These are phyloP conservation scores for Ustilago nuda DNA, from an alignment of 1,284 basidiomycete species.

Conservation along the genomic window DNA sequence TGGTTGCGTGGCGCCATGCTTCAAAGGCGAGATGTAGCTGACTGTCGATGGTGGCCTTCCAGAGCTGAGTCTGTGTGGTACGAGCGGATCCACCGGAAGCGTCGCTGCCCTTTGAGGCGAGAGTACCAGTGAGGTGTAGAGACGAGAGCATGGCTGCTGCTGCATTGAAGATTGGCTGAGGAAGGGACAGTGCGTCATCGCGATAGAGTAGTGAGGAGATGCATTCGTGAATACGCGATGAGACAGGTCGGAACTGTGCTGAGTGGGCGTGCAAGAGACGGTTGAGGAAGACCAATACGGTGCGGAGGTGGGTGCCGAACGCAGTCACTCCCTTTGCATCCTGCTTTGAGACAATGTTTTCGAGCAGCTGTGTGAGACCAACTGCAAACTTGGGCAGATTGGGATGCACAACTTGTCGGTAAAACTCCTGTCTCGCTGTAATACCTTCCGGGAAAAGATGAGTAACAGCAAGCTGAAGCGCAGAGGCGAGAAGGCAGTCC, in stretches of 20 bases:
- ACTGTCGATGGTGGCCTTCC: conserved; percentile 42
- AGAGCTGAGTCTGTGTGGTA: conserved; percentile 56
- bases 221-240: conserved; percentile 38
- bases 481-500: conserved; percentile 28
- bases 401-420: conserved; percentile 53
- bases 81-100: conserved; percentile 34
- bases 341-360: conserved; percentile 10
- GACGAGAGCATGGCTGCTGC: conserved; percentile 46
- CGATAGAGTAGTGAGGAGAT: conserved; percentile 43
- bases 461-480: conserved; percentile 21
- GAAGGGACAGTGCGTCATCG: conserved; percentile 8
- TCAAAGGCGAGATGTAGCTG: conserved; percentile 32
- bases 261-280: conserved; percentile 43
- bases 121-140: conserved; percentile 54
- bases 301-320: conserved; percentile 17
- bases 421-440: conserved; percentile 48
- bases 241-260: conserved; percentile 47
- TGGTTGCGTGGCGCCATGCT: conserved; percentile 36
- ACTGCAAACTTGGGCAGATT: conserved; percentile 37
- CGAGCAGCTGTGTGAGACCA: conserved; percentile 30
- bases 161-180: conserved; percentile 20
- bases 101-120: conserved; percentile 42
- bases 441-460: conserved; percentile 42
- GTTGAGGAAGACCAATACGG: conserved; percentile 27
- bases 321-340: conserved; percentile 7